Conservation (phyloP, 371 early-diverging fungal species). For the Syncephalis plumigaleata region DNA sequence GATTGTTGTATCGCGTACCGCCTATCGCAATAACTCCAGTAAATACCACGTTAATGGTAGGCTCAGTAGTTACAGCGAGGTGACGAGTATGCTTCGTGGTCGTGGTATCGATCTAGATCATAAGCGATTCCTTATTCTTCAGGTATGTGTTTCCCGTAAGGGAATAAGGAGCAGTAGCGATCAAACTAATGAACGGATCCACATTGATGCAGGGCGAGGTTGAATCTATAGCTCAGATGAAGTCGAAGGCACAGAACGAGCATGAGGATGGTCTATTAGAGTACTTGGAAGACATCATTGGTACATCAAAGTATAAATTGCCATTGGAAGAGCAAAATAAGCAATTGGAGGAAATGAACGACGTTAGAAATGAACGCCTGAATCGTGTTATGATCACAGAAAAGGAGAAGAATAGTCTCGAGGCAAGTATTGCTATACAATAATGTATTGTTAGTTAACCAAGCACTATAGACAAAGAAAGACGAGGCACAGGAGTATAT, state of each 20-base stretch:
- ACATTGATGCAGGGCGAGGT: constrained; percentile 99
- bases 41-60: constrained; percentile 68
- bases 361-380: constrained; percentile 64
- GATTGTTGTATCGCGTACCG: constrained; percentile 68
- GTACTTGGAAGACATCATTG: constrained; percentile 99
- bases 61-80: constrained; percentile 59
- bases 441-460: not conserved
- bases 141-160: constrained; percentile 23
- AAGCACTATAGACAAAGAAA: constrained; percentile 36
- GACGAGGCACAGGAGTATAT: constrained; percentile 68
- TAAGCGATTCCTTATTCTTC: constrained; percentile 97
- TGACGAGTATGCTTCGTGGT: constrained; percentile 65
- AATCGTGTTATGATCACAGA: constrained; percentile 49
- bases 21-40: constrained; percentile 49
- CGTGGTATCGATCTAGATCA: constrained; percentile 97
- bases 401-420: constrained; percentile 9
- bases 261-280: constrained; percentile 96
- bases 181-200: too few species aligned
- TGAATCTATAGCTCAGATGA: constrained; percentile 98
- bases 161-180: too few species aligned
- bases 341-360: constrained; percentile 52
- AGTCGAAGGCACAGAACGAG: constrained; percentile 85
- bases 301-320: constrained; percentile 80
- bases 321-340: constrained; percentile 62
- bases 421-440: constrained; percentile 4